A percentile compares a stretch with the other conserved stretches of the same genome.
These are phyloP conservation scores for Thelonectria rubi DNA, from an alignment of 2,329 filamentous ascomycete genomes.

Conservation along the genomic window DNA sequence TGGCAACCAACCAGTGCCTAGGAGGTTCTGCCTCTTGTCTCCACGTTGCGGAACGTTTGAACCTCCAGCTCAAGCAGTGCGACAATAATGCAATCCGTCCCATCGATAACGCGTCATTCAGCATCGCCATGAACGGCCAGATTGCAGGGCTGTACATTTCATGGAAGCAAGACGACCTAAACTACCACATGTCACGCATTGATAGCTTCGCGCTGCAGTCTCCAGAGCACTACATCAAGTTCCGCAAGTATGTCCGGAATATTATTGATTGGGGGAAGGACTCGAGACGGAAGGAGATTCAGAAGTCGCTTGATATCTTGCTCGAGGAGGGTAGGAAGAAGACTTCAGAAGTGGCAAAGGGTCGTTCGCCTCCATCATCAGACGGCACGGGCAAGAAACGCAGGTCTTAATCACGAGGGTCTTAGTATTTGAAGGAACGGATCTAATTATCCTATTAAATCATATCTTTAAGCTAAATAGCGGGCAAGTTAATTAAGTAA, in stretches of 20 bases:
- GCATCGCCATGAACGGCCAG: slow-evolving; percentile 44
- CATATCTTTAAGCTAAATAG: too few species aligned
- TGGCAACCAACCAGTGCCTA: slow-evolving; percentile 50
- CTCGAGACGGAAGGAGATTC: slow-evolving; percentile 42
- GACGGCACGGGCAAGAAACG: too few species aligned
- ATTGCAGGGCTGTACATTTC: slow-evolving; percentile 47
- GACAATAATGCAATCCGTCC: slow-evolving; percentile 39
- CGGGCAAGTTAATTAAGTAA: too few species aligned
- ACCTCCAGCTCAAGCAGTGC: slow-evolving; percentile 35
- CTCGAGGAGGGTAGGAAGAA: neutral
- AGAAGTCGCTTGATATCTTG: slow-evolving; percentile 20
- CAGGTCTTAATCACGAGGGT: too few species aligned
- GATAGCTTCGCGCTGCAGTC: slow-evolving; percentile 44
- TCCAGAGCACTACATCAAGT: slow-evolving; percentile 41
- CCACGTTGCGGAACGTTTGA: slow-evolving; percentile 45
- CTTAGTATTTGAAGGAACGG: too few species aligned
- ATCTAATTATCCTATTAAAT: too few species aligned
- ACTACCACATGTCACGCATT: neutral
- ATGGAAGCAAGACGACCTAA: slow-evolving; percentile 37
- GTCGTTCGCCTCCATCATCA: neutral
- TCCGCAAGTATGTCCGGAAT: slow-evolving; percentile 47
- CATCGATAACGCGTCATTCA: slow-evolving; percentile 33
- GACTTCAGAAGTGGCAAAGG: neutral
- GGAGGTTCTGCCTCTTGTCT: slow-evolving; percentile 46
- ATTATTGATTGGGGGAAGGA: slow-evolving; percentile 50